Evolutionary conservation across 2,329 filamentous ascomycete species (phyloP).

Genomic region (Aspergillus sp.): DNA sequence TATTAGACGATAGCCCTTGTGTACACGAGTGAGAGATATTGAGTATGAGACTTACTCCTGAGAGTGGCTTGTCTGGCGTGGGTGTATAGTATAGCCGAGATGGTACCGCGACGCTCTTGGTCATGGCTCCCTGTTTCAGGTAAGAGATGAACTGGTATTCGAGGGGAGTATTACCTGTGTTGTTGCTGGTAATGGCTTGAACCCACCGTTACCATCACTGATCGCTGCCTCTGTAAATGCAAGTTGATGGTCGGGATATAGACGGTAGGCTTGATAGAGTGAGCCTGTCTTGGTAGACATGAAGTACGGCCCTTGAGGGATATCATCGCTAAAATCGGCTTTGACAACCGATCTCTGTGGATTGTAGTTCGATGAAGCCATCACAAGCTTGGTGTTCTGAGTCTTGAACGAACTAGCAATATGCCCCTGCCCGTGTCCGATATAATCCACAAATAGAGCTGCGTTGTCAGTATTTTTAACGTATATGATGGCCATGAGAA

Average conservation of each 20-base stretch:
- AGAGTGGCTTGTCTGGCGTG: slow-evolving; percentile 55
- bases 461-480: no score
- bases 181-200: not conserved
- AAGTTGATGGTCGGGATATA: slow-evolving; percentile 13
- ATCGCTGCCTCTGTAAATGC: slow-evolving; percentile 13
- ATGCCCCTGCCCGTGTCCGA: not conserved
- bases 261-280: slow-evolving; percentile 11
- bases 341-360: not conserved
- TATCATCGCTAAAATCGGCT: not conserved
- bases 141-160: not conserved
- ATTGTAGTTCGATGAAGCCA: not conserved
- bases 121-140: not conserved
- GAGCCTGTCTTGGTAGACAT: not conserved
- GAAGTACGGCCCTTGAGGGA: slow-evolving; percentile 12
- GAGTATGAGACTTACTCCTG: slow-evolving; percentile 39
- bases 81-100: slow-evolving; percentile 60
- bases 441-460: not conserved
- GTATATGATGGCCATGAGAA: no score
- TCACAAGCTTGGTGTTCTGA: not conserved
- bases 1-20: no score
- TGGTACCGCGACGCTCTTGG: slow-evolving; percentile 50
- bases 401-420: not conserved
- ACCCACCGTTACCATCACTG: slow-evolving; percentile 9
- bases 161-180: not conserved
- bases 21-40: no score